Conservation (phyloP, 495 filamentous ascomycete species). For the Bryoglossum gracile region DNA sequence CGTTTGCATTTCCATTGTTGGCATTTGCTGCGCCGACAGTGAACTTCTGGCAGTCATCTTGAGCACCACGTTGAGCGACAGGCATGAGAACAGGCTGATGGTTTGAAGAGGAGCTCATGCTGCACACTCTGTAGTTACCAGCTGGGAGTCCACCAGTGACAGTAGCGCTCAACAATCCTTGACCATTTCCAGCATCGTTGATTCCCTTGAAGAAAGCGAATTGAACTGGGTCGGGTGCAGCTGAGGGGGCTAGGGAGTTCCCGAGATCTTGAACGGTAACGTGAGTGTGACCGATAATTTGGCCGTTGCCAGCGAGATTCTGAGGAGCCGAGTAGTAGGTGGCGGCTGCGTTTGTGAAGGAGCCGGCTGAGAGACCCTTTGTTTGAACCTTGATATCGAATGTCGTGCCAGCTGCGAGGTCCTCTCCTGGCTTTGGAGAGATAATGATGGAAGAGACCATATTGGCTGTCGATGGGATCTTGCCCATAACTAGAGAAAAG, state of each 20-base stretch:
- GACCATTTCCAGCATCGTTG: constrained; percentile 60
- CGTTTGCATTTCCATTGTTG: neutral
- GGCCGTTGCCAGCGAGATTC: constrained; percentile 39
- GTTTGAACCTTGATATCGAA: constrained; percentile 55
- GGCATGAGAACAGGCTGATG: constrained; percentile 74
- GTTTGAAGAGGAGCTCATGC: constrained; percentile 56
- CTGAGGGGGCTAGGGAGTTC: constrained; percentile 37
- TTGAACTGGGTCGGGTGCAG: constrained; percentile 43
- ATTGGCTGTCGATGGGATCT: constrained; percentile 51
- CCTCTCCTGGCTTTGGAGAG: constrained; percentile 43
- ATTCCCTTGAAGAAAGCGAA: constrained; percentile 74
- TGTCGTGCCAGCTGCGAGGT: constrained; percentile 38
- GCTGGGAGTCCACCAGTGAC: constrained; percentile 52
- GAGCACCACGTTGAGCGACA: constrained; percentile 62
- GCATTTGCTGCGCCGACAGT: constrained; percentile 7
- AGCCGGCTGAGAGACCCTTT: constrained; percentile 50
- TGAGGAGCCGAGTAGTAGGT: constrained; percentile 66
- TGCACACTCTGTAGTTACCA: constrained; percentile 55
- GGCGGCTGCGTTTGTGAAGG: constrained; percentile 53
- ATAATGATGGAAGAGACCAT: constrained; percentile 62
- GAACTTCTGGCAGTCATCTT: constrained; percentile 66
- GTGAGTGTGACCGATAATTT: constrained; percentile 64
- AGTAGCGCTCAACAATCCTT: constrained; percentile 45
- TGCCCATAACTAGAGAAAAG: constrained; percentile 46
- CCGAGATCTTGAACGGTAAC: constrained; percentile 58